A percentile compares a stretch with the other conserved stretches of the same genome.
These are phyloP conservation scores for Pancytospora philotis DNA, from an alignment of 371 early-diverging fungal genomes.

Conservation along the genomic window DNA sequence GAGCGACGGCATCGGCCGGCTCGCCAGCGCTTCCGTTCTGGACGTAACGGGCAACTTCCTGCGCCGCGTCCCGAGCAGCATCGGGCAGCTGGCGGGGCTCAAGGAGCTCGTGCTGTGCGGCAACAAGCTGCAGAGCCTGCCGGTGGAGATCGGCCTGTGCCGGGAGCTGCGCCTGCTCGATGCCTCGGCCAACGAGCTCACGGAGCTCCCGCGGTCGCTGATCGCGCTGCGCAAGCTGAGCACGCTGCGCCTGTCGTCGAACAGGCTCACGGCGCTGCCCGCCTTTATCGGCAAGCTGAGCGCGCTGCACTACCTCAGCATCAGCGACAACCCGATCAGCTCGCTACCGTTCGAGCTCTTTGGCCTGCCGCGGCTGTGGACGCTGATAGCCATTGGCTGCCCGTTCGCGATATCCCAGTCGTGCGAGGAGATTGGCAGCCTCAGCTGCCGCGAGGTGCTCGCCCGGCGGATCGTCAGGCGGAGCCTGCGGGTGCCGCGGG, in stretches of 20 bases:
- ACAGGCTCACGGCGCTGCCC: constrained; percentile 55
- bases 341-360: constrained; percentile 63
- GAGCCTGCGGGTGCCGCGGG: constrained; percentile 61
- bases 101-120: constrained; percentile 52
- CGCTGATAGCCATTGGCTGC: constrained; percentile 48
- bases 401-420: constrained; percentile 49
- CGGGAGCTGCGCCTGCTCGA: constrained; percentile 65
- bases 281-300: constrained; percentile 41
- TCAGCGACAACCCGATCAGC: constrained; percentile 61
- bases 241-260: constrained; percentile 62
- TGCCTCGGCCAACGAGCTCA: constrained; percentile 64
- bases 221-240: constrained; percentile 62
- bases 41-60: constrained; percentile 59
- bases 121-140: constrained; percentile 60
- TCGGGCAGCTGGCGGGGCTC: constrained; percentile 44
- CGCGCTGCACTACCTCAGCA: constrained; percentile 40
- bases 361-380: constrained; percentile 47
- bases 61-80: constrained; percentile 47
- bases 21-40: constrained; percentile 29
- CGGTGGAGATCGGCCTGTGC: constrained; percentile 65
- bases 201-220: constrained; percentile 63
- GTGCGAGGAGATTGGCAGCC: constrained; percentile 41
- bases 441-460: constrained; percentile 66
- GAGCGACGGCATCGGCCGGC: constrained; percentile 29
- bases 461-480: constrained; percentile 66